Conservation (phyloP, 768 basidiomycete species). For the Asterophora parasitica region DNA sequence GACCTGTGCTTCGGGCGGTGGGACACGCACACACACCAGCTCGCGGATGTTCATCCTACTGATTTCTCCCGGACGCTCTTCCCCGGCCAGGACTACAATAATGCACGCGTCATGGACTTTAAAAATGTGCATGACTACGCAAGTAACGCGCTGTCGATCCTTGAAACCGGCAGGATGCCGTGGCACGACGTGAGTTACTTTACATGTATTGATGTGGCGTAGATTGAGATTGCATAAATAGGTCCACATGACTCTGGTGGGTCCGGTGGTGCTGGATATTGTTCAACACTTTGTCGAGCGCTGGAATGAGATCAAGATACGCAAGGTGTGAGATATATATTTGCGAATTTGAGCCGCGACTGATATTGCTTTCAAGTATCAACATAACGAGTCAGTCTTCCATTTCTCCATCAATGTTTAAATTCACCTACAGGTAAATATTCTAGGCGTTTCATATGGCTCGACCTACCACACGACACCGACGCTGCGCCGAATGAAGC, state of each 20-base stretch:
- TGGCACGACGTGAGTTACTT: conserved; percentile 82
- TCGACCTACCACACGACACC: conserved; percentile 76
- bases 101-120: conserved; percentile 84
- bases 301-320: conserved; percentile 86
- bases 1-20: conserved; percentile 97
- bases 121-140: conserved; percentile 75
- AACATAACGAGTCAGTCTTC: conserved; percentile 41
- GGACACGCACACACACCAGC: conserved; percentile 88
- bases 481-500: conserved; percentile 59
- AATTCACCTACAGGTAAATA: conserved; percentile 6
- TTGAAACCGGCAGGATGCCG: conserved; percentile 78
- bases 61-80: conserved; percentile 79
- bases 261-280: conserved; percentile 83
- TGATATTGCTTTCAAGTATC: conserved; percentile 28
- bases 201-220: neutral
- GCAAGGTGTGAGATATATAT: conserved; percentile 46
- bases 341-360: neutral
- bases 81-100: conserved; percentile 93
- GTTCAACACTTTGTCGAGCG: conserved; percentile 91
- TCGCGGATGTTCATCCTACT: conserved; percentile 90
- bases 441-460: conserved; percentile 52
- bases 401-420: neutral
- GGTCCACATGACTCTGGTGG: conserved; percentile 83
- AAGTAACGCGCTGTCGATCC: conserved; percentile 60
- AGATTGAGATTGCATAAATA: conserved; percentile 20